Conservation (phyloP, 768 basidiomycete species). For the Tylopilus sp. region DNA sequence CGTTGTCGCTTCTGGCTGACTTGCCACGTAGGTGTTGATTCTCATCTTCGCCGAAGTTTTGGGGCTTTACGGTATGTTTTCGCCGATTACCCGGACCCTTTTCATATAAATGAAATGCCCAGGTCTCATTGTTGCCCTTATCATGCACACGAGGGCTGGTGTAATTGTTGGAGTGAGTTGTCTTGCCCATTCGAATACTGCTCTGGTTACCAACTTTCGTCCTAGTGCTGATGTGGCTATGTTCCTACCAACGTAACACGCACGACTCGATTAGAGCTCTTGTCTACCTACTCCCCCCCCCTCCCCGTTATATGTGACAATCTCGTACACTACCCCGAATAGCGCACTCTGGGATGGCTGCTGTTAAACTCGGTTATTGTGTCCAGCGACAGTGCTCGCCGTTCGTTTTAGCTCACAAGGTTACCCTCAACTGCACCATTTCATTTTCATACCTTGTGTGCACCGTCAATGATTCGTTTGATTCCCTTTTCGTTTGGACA, state of each 20-base stretch:
- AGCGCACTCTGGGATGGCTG: background rate
- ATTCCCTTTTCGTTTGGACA: background rate
- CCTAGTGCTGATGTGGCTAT: slow-evolving; percentile 25
- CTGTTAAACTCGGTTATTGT: background rate
- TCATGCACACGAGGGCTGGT: slow-evolving; percentile 76
- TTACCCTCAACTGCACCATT: background rate
- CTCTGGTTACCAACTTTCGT: background rate
- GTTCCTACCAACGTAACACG: slow-evolving; percentile 2
- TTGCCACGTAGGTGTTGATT: slow-evolving; percentile 71
- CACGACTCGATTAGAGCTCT: slow-evolving; percentile 7
- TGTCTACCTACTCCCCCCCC: slow-evolving; percentile 7
- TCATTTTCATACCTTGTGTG: no score
- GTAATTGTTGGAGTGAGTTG: slow-evolving; percentile 18
- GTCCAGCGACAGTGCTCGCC: background rate
- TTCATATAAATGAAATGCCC: background rate
- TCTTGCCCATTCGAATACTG: background rate
- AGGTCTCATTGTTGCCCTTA: slow-evolving; percentile 90
- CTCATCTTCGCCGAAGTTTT: slow-evolving; percentile 96
- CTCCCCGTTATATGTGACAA: slow-evolving; percentile 3
- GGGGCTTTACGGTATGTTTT: slow-evolving; percentile 74
- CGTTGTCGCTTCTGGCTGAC: slow-evolving; percentile 1
- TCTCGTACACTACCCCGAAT: slow-evolving; percentile 4
- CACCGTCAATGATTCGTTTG: no score
- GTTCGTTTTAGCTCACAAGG: background rate
- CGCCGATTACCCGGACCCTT: background rate